These are phyloP conservation scores for Lasiodiplodia theobromae DNA, from an alignment of 2,329 filamentous ascomycete species.

Conservation along the genomic window DNA sequence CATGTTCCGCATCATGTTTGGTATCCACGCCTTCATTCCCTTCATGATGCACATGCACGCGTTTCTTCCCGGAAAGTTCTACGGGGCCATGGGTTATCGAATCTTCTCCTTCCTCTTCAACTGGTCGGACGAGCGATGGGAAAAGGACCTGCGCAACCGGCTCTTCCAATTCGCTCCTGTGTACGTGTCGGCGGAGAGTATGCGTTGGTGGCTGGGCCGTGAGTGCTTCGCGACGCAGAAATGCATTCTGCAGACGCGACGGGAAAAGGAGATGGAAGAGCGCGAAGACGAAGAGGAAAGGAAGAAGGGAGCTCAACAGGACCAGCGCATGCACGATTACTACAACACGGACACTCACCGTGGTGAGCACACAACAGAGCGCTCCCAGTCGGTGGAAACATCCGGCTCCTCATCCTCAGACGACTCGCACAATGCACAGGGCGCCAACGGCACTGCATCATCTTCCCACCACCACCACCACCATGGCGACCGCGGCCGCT, in stretches of 20 bases:
- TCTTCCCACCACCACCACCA: slow-evolving; percentile 46
- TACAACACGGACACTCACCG: slow-evolving; percentile 12
- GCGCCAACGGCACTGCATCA: neutral
- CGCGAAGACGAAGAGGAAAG: slow-evolving; percentile 51
- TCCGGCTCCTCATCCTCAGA: slow-evolving; percentile 9
- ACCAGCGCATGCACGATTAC: slow-evolving; percentile 28
- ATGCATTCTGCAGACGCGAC: slow-evolving; percentile 83
- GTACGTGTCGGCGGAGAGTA: slow-evolving; percentile 86
- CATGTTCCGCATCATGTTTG: slow-evolving; percentile 83
- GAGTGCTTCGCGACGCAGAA: slow-evolving; percentile 86
- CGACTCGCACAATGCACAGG: neutral
- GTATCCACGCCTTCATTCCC: slow-evolving; percentile 91
- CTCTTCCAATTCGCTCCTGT: slow-evolving; percentile 94
- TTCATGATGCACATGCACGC: slow-evolving; percentile 88
- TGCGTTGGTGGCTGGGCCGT: slow-evolving; percentile 93
- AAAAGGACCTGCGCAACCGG: slow-evolving; percentile 76
- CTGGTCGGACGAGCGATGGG: slow-evolving; percentile 88
- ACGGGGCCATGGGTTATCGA: slow-evolving; percentile 83
- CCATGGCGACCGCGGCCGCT: slow-evolving; percentile 45
- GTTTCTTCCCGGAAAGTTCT: slow-evolving; percentile 69
- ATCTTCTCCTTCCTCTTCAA: slow-evolving; percentile 90
- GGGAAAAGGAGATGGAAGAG: slow-evolving; percentile 70
- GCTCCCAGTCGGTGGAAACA: neutral
- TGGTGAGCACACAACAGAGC: slow-evolving; percentile 19
- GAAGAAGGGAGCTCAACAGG: slow-evolving; percentile 20